phyloP scores from a whole-genome alignment of 2,329 filamentous ascomycete genomes.

The Zasmidium cellare region DNA sequence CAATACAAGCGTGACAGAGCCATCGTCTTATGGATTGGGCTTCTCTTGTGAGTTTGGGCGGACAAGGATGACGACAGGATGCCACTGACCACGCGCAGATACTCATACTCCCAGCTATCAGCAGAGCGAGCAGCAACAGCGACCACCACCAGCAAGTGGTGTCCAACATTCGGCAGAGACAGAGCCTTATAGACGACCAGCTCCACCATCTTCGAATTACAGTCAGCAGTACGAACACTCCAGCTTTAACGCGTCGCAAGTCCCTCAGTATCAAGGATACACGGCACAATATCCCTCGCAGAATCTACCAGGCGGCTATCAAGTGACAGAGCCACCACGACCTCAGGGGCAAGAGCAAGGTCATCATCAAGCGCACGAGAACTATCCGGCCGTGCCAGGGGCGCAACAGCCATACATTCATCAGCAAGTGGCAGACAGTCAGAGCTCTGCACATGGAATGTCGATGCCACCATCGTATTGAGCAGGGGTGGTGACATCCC shows the following conservation, averaged over 20 bases:
- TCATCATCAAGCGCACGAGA: slow-evolving; percentile 3
- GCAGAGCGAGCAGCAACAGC: slow-evolving; percentile 12
- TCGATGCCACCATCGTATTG: slow-evolving; percentile 10
- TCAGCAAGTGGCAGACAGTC: slow-evolving; percentile 5
- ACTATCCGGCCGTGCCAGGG: slow-evolving; percentile 3
- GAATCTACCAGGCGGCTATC: slow-evolving; percentile 15
- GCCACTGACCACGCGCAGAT: slow-evolving; percentile 17
- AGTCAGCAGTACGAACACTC: slow-evolving; percentile 27
- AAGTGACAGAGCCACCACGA: slow-evolving; percentile 17
- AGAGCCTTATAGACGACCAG: slow-evolving; percentile 18
- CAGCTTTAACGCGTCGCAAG: slow-evolving; percentile 22
- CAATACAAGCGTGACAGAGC: slow-evolving; percentile 14
- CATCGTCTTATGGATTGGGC: slow-evolving; percentile 32
- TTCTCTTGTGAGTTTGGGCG: slow-evolving; percentile 32
- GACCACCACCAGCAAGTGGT: slow-evolving; percentile 4
- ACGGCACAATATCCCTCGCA: slow-evolving; percentile 20
- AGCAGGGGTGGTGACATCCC: no score
- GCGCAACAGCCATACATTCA: slow-evolving; percentile 12
- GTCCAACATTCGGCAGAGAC: slow-evolving; percentile 12
- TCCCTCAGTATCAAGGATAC: slow-evolving; percentile 27
- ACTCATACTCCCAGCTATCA: slow-evolving; percentile 22
- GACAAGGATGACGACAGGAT: neutral
- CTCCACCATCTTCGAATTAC: slow-evolving; percentile 26
- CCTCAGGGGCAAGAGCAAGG: slow-evolving; percentile 9
- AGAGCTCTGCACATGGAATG: neutral